Conservation (phyloP, 352 stramenopile species). For the Globisporangium emineosum region DNA sequence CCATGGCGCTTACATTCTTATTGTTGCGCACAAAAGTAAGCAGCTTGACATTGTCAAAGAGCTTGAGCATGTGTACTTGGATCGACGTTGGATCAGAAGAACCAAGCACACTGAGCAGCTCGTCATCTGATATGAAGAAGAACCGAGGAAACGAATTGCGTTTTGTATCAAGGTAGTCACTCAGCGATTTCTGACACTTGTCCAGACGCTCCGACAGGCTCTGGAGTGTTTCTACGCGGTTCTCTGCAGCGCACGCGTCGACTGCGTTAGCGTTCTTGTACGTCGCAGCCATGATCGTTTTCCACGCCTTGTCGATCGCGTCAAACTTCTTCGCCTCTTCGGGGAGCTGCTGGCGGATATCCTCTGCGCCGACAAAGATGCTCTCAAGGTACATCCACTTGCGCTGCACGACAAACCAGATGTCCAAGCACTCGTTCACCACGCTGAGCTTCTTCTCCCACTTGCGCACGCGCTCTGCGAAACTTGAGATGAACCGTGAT, state of each 20-base stretch:
- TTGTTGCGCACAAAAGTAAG: constrained; percentile 88
- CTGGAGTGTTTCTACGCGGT: constrained; percentile 85
- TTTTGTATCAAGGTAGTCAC: constrained; percentile 90
- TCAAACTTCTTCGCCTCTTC: constrained; percentile 95
- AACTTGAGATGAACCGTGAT: constrained; percentile 90
- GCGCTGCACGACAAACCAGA: constrained; percentile 92
- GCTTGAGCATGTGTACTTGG: constrained; percentile 94
- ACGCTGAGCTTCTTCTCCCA: constrained; percentile 91
- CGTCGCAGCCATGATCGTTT: constrained; percentile 89
- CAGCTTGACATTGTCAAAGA: constrained; percentile 95
- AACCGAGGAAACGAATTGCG: constrained; percentile 91
- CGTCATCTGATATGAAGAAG: constrained; percentile 95
- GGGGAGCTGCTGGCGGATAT: constrained; percentile 92
- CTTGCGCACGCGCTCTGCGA: constrained; percentile 86
- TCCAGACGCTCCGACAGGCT: constrained; percentile 87
- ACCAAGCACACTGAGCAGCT: constrained; percentile 89
- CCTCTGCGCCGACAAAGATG: constrained; percentile 92
- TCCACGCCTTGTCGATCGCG: constrained; percentile 91
- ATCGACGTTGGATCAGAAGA: constrained; percentile 91
- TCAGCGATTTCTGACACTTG: constrained; percentile 89
- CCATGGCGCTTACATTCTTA: constrained; percentile 89
- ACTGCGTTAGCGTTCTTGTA: constrained; percentile 92
- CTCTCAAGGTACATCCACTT: constrained; percentile 96
- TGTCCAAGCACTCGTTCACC: constrained; percentile 90
- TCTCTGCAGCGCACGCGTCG: constrained; percentile 87